Percentiles rank a stretch among this genome's conserved stretches.
Conservation (phyloP, 495 filamentous ascomycete species). For the Hyphodiscus hymeniophilus region DNA sequence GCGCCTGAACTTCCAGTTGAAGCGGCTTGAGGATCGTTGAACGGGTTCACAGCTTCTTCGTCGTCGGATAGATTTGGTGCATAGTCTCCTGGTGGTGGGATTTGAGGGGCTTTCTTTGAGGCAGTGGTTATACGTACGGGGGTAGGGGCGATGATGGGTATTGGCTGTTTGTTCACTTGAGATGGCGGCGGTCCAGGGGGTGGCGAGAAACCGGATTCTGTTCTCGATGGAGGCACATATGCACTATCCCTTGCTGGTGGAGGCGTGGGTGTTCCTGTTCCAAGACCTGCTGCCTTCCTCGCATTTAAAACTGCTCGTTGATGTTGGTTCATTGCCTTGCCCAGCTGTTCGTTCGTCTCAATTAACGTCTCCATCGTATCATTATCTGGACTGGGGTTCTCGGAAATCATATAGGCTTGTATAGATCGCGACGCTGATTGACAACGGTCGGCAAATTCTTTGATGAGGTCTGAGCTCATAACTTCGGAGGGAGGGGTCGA, state of each 20-base stretch:
- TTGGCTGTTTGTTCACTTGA: not conserved
- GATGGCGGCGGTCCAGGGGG: slow-evolving; percentile 15
- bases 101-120: slow-evolving; percentile 4
- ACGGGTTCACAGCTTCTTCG: slow-evolving; percentile 13
- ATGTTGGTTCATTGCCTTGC: slow-evolving; percentile 67
- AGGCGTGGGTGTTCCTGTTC: slow-evolving; percentile 10
- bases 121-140: slow-evolving; percentile 5
- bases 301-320: slow-evolving; percentile 75
- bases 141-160: not conserved
- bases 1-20: no score
- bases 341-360: slow-evolving; percentile 87
- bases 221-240: slow-evolving; percentile 7
- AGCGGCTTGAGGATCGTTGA: slow-evolving; percentile 16
- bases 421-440: slow-evolving; percentile 68
- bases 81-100: slow-evolving; percentile 22
- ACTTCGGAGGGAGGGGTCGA: slow-evolving; percentile 72
- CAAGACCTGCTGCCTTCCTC: slow-evolving; percentile 32
- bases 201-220: slow-evolving; percentile 13
- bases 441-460: slow-evolving; percentile 87
- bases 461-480: slow-evolving; percentile 73
- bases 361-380: slow-evolving; percentile 89
- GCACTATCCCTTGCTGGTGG: slow-evolving; percentile 9
- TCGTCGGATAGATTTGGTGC: slow-evolving; percentile 12
- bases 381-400: slow-evolving; percentile 76
- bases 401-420: slow-evolving; percentile 72